Evolutionary conservation across 148 eudicot species (phyloP).

Genomic region (Camellia sinensis): DNA sequence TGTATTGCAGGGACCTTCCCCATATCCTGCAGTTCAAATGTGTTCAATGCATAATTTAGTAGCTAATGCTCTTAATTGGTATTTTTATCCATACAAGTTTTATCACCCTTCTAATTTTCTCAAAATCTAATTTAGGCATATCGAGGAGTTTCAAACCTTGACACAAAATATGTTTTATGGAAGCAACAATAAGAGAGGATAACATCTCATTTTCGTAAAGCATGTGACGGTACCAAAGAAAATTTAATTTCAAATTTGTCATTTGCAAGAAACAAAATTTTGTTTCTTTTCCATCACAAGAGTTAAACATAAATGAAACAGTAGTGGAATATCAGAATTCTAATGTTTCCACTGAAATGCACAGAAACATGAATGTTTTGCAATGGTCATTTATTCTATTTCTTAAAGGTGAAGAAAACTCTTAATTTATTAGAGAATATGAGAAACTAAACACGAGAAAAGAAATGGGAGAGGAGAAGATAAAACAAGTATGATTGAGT

Average conservation of each 20-base stretch:
- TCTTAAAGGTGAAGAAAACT: no score
- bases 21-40: slow-evolving; percentile 55
- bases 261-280: not conserved
- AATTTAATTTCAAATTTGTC: not conserved
- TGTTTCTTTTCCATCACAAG: not conserved
- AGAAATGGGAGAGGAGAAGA: no score
- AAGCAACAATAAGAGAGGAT: not conserved
- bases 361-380: no score
- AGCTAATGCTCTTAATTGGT: not conserved
- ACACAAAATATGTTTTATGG: not conserved
- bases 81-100: not conserved
- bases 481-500: no score
- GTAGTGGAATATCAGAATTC: no score
- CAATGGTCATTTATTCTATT: no score
- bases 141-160: not conserved
- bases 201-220: not conserved
- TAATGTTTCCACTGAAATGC: no score
- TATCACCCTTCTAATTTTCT: not conserved
- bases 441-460: no score
- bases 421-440: no score
- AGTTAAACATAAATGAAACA: no score
- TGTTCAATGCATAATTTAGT: not conserved
- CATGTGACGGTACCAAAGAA: not conserved
- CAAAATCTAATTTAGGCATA: not conserved
- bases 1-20: slow-evolving; percentile 51